A percentile compares a stretch with the other conserved stretches of the same genome.
Evolutionary conservation across 2,329 filamentous ascomycete species (phyloP).

Genomic region (Botrytis paeoniae): DNA sequence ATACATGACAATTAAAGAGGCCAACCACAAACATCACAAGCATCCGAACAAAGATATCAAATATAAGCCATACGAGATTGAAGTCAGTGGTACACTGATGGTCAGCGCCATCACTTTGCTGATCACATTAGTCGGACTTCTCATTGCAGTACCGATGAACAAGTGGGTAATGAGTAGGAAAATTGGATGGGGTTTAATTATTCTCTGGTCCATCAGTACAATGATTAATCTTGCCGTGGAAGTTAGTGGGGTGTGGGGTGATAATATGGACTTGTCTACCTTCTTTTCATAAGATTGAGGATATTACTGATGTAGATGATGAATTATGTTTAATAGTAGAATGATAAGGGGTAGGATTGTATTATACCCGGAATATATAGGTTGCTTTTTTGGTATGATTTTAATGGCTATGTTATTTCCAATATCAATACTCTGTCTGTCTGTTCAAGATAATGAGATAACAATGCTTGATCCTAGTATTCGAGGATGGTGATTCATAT

Average conservation of each 20-base stretch:
- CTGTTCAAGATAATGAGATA: not conserved
- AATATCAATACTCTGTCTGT: not conserved
- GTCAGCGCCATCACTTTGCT: conserved; percentile 83
- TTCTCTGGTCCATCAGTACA: conserved; percentile 78
- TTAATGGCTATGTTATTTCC: not conserved
- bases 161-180: conserved; percentile 79
- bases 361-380: not conserved
- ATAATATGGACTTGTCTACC: conserved; percentile 6
- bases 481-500: not conserved
- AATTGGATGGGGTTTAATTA: conserved; percentile 79
- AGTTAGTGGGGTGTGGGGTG: conserved; percentile 49
- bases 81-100: conserved; percentile 79
- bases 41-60: conserved; percentile 62
- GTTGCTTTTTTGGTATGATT: not conserved
- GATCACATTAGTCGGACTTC: conserved; percentile 71
- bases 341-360: not conserved
- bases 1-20: conserved; percentile 76
- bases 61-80: conserved; percentile 77
- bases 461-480: not conserved
- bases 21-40: conserved; percentile 61
- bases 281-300: not conserved
- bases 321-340: not conserved
- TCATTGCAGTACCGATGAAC: conserved; percentile 80
- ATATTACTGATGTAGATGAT: not conserved
- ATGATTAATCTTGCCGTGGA: conserved; percentile 79